Conservation (phyloP, 257 asterid genomes). For the Asclepias syriaca region DNA sequence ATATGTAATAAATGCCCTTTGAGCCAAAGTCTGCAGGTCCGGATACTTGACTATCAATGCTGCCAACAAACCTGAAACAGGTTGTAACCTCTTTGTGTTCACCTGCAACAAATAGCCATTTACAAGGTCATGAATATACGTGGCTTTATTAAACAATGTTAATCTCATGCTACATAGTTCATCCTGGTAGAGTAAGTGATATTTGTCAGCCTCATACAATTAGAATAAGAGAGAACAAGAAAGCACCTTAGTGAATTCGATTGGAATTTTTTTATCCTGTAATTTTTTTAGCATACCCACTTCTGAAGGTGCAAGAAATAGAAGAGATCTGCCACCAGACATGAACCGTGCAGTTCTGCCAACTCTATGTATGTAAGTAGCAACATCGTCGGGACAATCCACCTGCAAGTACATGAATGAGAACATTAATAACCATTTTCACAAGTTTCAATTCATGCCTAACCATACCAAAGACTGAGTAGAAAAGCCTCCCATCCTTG, state of each 20-base stretch:
- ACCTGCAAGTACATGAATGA: slow-evolving; percentile 40
- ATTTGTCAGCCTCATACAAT: slow-evolving; percentile 1
- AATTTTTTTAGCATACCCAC: slow-evolving; percentile 71
- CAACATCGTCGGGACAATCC: slow-evolving; percentile 94
- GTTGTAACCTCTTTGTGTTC: slow-evolving; percentile 62
- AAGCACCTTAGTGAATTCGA: slow-evolving; percentile 57
- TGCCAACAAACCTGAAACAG: slow-evolving; percentile 72
- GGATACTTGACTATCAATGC: slow-evolving; percentile 84
- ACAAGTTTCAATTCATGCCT: not conserved
- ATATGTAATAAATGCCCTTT: slow-evolving; percentile 83
- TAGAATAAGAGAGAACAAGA: not conserved
- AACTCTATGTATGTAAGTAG: slow-evolving; percentile 90
- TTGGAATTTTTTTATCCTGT: slow-evolving; percentile 76
- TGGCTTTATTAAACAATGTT: not conserved
- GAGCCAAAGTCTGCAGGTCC: slow-evolving; percentile 63
- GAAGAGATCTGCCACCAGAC: slow-evolving; percentile 78
- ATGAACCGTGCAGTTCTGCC: slow-evolving; percentile 97
- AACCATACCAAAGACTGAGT: slow-evolving; percentile 8
- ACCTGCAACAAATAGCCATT: slow-evolving; percentile 39
- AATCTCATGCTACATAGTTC: not conserved
- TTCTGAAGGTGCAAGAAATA: slow-evolving; percentile 83
- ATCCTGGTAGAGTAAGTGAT: not conserved
- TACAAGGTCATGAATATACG: not conserved
- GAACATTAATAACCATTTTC: not conserved
- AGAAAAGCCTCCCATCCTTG: not conserved